phyloP scores from a whole-genome alignment of 2,329 filamentous ascomycete genomes.

The Emmonsiellopsis sp. region DNA sequence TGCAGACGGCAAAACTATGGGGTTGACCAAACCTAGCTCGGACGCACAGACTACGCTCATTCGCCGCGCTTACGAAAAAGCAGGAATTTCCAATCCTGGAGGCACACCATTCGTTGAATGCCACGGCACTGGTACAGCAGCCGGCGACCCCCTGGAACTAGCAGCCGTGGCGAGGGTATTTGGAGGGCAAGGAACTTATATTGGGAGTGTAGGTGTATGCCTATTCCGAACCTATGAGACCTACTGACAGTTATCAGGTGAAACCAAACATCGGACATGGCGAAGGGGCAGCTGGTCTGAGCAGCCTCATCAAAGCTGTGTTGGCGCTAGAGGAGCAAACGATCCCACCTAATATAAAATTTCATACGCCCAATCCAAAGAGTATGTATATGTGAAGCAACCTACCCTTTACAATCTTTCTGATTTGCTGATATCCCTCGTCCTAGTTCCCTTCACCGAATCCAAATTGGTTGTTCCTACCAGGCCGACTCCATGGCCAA shows the following conservation, averaged over 20 bases:
- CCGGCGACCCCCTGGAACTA: slow-evolving; percentile 18
- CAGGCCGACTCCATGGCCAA: slow-evolving; percentile 7
- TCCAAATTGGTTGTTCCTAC: neutral
- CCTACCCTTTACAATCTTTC: neutral
- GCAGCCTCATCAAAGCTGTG: slow-evolving; percentile 22
- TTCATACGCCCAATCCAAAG: slow-evolving; percentile 15
- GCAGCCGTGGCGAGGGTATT: slow-evolving; percentile 11
- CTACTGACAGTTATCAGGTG: slow-evolving; percentile 4
- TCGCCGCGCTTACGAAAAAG: slow-evolving; percentile 10
- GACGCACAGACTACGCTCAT: slow-evolving; percentile 26
- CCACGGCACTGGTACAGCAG: slow-evolving; percentile 31
- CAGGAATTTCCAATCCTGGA: slow-evolving; percentile 21
- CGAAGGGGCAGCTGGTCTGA: slow-evolving; percentile 17
- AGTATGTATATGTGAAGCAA: slow-evolving; percentile 4
- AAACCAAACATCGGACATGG: slow-evolving; percentile 29
- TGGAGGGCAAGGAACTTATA: slow-evolving; percentile 6
- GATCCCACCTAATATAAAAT: slow-evolving; percentile 19
- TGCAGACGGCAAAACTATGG: slow-evolving; percentile 24
- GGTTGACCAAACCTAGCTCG: slow-evolving; percentile 29
- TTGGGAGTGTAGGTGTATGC: slow-evolving; percentile 12
- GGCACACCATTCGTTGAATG: slow-evolving; percentile 28
- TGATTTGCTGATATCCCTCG: neutral
- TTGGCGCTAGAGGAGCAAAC: slow-evolving; percentile 17
- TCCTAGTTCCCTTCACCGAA: slow-evolving; percentile 11
- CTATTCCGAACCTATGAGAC: too few relatives aligned